phyloP scores from a whole-genome alignment of 176 grass and related monocot genomes.

The Musa itinerans region DNA sequence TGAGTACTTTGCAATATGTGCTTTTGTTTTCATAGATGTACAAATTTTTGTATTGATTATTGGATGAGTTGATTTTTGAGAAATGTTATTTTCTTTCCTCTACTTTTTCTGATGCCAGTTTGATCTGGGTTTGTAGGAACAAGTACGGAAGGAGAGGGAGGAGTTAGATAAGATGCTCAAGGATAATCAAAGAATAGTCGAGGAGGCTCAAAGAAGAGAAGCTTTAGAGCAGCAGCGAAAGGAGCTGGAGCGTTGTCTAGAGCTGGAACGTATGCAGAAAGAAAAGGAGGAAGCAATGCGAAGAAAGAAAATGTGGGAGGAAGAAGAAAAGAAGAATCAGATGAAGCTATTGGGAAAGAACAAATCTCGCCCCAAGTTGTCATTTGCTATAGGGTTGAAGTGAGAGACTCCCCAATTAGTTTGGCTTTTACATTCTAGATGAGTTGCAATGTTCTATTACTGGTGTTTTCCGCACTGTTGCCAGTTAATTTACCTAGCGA shows the following conservation, averaged over 20 bases:
- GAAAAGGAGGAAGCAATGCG: slow-evolving; percentile 78
- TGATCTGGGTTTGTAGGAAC: slow-evolving; percentile 43
- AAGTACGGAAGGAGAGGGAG: slow-evolving; percentile 52
- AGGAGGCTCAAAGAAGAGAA: slow-evolving; percentile 63
- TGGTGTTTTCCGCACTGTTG: background rate
- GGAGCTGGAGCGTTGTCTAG: slow-evolving; percentile 82
- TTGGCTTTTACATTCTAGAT: background rate
- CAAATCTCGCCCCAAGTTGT: slow-evolving; percentile 73
- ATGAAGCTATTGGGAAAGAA: slow-evolving; percentile 93
- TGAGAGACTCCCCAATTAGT: slow-evolving; percentile 15
- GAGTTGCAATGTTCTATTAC: no score
- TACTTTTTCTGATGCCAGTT: background rate
- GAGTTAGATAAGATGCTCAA: slow-evolving; percentile 67
- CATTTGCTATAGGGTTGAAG: slow-evolving; percentile 76
- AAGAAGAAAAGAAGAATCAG: slow-evolving; percentile 65
- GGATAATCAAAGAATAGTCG: slow-evolving; percentile 69
- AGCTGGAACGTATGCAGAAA: slow-evolving; percentile 69
- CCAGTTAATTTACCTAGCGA: background rate
- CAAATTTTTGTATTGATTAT: no score
- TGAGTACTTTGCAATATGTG: background rate
- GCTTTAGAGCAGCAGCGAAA: slow-evolving; percentile 73
- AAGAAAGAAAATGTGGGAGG: slow-evolving; percentile 68
- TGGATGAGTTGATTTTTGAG: no score
- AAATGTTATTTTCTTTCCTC: background rate
- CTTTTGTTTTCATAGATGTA: background rate